Evolutionary conservation across 495 filamentous ascomycete genomes (phyloP).

Genomic region (Penicillium malachiteum): DNA sequence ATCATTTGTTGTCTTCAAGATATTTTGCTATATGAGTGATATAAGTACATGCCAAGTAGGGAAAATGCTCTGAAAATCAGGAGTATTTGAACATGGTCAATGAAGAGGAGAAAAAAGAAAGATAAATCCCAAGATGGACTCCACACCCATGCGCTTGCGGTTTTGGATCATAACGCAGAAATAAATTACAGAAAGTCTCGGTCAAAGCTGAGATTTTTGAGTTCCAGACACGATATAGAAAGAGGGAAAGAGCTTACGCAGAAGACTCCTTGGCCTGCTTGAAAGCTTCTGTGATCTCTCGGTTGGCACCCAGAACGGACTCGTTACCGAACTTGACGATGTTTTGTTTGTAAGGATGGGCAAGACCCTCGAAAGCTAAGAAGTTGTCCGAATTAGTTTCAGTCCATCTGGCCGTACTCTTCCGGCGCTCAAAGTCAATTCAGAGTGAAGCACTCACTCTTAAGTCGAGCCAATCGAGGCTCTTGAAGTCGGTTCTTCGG

Average conservation of each 20-base stretch:
- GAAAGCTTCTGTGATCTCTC: constrained; percentile 49
- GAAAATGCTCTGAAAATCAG: neutral
- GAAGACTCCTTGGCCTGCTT: constrained; percentile 41
- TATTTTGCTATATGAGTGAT: constrained; percentile 8
- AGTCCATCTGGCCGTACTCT: neutral
- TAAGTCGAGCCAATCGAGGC: constrained; percentile 81
- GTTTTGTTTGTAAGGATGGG: constrained; percentile 90
- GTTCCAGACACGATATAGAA: constrained; percentile 8
- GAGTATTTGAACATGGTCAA: constrained; percentile 9
- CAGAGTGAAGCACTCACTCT: constrained; percentile 53
- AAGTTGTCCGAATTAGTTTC: neutral
- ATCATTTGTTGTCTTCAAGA: constrained; percentile 14
- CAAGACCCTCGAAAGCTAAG: constrained; percentile 81
- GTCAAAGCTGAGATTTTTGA: constrained; percentile 15
- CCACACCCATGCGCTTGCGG: constrained; percentile 52
- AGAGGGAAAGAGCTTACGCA: constrained; percentile 17
- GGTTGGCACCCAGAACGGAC: constrained; percentile 35
- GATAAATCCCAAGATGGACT: constrained; percentile 32
- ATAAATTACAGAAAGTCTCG: constrained; percentile 31
- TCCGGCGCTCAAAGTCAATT: neutral
- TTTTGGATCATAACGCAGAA: constrained; percentile 33
- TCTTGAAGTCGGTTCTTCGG: constrained; percentile 93
- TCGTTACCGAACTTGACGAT: constrained; percentile 67
- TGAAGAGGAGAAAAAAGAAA: constrained; percentile 22
- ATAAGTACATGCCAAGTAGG: constrained; percentile 20